A percentile compares a stretch with the other conserved stretches of the same genome.
These are phyloP conservation scores for Hirschfeldia incana DNA, from an alignment of 345 rosid species.

Conservation along the genomic window DNA sequence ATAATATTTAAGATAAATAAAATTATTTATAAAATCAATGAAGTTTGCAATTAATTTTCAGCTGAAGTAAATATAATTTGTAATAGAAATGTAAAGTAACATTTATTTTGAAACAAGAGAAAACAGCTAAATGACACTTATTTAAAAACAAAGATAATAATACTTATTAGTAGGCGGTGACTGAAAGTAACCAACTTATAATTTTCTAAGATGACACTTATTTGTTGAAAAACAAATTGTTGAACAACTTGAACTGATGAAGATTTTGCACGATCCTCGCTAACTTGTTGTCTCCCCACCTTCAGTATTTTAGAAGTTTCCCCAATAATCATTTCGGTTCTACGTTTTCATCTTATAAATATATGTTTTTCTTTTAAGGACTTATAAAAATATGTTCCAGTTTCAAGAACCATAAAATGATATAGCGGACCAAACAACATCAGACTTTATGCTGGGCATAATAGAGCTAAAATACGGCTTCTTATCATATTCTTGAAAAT, in stretches of 20 bases:
- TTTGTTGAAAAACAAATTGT: constrained; percentile 11
- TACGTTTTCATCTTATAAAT: background rate
- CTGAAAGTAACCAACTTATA: background rate
- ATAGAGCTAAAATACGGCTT: background rate
- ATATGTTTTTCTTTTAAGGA: no score
- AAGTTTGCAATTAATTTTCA: no score
- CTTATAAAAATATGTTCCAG: background rate
- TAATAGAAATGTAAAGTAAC: no score
- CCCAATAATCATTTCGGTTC: constrained; percentile 3
- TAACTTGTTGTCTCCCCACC: constrained; percentile 32
- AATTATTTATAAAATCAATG: no score
- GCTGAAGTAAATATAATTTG: no score
- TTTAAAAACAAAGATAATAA: no score
- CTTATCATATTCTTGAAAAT: background rate
- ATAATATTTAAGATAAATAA: no score
- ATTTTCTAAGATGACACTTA: background rate
- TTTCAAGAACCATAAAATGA: background rate
- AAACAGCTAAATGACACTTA: no score
- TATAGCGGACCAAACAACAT: background rate
- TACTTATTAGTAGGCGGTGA: background rate
- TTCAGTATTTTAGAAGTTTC: constrained; percentile 12
- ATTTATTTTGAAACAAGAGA: no score
- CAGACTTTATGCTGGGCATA: background rate
- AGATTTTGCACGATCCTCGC: constrained; percentile 38
- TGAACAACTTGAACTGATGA: background rate